These are phyloP conservation scores for Chaetomiaceae sp. DNA, from an alignment of 2,329 filamentous ascomycete species.

Conservation along the genomic window DNA sequence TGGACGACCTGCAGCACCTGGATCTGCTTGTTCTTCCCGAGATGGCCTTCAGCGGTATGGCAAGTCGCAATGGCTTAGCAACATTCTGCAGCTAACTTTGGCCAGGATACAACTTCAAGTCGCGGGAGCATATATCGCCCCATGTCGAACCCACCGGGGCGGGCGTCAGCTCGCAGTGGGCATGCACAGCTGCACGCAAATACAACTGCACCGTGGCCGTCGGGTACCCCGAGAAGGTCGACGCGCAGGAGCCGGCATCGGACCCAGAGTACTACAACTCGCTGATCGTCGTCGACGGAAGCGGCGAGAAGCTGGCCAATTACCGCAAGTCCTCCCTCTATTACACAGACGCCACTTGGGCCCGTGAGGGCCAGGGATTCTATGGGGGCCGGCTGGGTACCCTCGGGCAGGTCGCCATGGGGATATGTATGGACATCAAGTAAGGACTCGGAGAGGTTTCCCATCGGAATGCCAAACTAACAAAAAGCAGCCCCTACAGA, in stretches of 20 bases:
- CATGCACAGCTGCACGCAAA: conserved; percentile 59
- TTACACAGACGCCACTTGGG: conserved; percentile 59
- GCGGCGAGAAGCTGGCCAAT: conserved; percentile 56
- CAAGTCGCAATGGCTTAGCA: too few species aligned
- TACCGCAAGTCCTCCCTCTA: conserved; percentile 60
- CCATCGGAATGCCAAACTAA: conserved; percentile 19
- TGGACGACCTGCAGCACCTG: conserved; percentile 55
- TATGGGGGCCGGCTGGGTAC: conserved; percentile 42
- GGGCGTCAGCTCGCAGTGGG: conserved; percentile 69
- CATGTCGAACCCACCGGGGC: conserved; percentile 63
- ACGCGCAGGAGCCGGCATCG: conserved; percentile 33
- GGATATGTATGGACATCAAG: conserved; percentile 62
- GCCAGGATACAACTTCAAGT: conserved; percentile 73
- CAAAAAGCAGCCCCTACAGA: conserved; percentile 42
- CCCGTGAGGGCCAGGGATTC: conserved; percentile 53
- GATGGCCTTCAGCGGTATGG: conserved; percentile 66
- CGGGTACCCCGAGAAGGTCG: conserved; percentile 69
- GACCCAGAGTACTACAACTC: conserved; percentile 50
- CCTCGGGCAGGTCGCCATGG: conserved; percentile 52
- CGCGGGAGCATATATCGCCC: conserved; percentile 60
- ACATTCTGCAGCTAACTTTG: neutral
- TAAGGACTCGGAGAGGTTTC: too few species aligned
- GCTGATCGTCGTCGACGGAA: conserved; percentile 49
- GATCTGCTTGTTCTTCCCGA: conserved; percentile 73
- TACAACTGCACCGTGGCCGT: conserved; percentile 64